Evolutionary conservation across 441 rosid species (phyloP).

Genomic region (Syzygium syzygioides): DNA sequence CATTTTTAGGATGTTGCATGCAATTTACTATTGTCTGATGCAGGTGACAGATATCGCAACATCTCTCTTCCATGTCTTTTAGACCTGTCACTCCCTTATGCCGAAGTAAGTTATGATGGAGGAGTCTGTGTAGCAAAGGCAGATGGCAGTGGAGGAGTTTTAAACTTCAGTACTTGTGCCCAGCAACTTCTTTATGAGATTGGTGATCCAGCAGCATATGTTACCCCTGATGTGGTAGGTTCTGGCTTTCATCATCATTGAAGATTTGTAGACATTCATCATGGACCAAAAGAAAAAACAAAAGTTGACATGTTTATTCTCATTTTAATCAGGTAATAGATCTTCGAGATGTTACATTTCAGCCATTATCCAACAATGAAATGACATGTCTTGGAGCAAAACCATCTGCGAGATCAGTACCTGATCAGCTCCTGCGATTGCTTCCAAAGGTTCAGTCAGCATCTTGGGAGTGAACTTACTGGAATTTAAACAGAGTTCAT

Average conservation of each 20-base stretch:
- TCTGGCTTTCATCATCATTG: neutral
- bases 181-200: constrained; percentile 91
- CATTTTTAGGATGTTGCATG: neutral
- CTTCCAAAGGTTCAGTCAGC: constrained; percentile 50
- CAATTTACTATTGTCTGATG: neutral
- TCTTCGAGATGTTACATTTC: constrained; percentile 62
- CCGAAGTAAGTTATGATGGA: constrained; percentile 65
- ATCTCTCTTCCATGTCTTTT: constrained; percentile 47
- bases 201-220: constrained; percentile 80
- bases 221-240: constrained; percentile 93
- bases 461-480: neutral
- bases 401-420: constrained; percentile 46
- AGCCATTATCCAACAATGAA: constrained; percentile 43
- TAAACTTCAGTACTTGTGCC: constrained; percentile 66
- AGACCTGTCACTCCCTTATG: constrained; percentile 80
- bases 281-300: neutral
- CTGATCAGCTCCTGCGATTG: constrained; percentile 70
- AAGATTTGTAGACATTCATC: neutral
- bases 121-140: constrained; percentile 56
- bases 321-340: constrained; percentile 51
- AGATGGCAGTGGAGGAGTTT: constrained; percentile 67
- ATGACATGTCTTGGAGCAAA: constrained; percentile 72
- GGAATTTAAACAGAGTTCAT: neutral
- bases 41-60: constrained; percentile 72
- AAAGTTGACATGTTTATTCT: neutral